Base-by-base conservation (phyloP, 441 rosid genomes). In the Iberis amara region DNA sequence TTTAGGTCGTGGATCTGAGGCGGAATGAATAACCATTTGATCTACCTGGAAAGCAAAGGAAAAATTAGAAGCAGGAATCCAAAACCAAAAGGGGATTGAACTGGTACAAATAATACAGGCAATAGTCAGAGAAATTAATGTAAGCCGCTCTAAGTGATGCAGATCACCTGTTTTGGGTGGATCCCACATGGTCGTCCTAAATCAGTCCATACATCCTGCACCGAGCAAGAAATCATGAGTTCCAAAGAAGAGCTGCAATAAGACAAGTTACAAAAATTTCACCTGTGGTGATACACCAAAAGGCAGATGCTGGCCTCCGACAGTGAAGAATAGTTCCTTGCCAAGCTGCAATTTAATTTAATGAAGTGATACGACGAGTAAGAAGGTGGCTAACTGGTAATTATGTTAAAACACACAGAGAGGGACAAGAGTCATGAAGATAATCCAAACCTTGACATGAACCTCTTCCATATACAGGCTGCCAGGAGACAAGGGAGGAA, bases 201-300 rank as follows among this genome's bases (percentile, higher is more conserved):
- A 61, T 92, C 97, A 55, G 94, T 86, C 99, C 99, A 92, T 49
- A 92, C 81, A 77, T 92, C 99, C 97, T 92, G 80, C 73, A 70
- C 10, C 11, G 10, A 59, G 44, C 49, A 61, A 30, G 21, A 40
- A 61, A 66, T 50, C 7, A 39, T 61, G 54, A 55, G 21, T 18
- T 57, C 57, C 32, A 62, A 31, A 40, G 44, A 32, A 18, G 54
- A 58, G 39, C 45, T 11, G 53, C 18, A 15, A 66, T 48, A 52
- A 39, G 26, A 11, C 11, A 42, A 44, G 38, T 9, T 45, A 12
- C 24, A 28, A 54, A 28, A 31, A 39, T 67, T 79, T n/a, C n/a
- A 86, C 99, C 91, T 94, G 99, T 30, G 99, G 94, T 30, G 99
- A 89, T 66, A 95, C 86, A 48, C 97, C 97, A 64, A 94, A 89